Evolutionary conservation across 176 grass and related monocot species (phyloP).

Genomic region (Alopecurus myosuroides): DNA sequence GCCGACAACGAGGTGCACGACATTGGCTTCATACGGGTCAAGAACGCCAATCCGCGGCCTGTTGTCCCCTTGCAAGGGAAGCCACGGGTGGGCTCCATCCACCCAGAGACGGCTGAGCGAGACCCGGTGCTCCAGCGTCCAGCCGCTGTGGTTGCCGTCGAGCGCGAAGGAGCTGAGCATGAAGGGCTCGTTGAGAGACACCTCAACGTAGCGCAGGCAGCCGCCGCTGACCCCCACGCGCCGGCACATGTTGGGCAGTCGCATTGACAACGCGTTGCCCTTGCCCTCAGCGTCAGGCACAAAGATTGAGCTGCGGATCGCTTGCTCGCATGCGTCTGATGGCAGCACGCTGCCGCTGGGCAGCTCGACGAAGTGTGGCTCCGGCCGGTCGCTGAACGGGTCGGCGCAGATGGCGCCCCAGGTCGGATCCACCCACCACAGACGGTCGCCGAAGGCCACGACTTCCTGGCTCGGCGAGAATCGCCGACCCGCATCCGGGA

Average conservation of each 20-base stretch:
- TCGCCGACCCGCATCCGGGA: not conserved
- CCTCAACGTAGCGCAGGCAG: not conserved
- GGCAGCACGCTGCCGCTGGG: not conserved
- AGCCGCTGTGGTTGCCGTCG: not conserved
- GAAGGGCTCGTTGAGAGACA: not conserved
- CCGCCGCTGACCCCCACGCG: not conserved
- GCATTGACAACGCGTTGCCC: not conserved
- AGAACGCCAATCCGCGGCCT: not conserved
- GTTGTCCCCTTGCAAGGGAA: not conserved
- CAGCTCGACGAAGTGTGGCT: not conserved
- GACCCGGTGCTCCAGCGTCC: constrained; percentile 23
- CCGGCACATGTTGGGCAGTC: not conserved
- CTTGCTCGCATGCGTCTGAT: not conserved
- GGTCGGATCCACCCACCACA: not conserved
- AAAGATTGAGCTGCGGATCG: not conserved
- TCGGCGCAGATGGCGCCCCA: not conserved
- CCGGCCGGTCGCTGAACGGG: not conserved
- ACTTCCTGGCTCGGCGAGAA: not conserved
- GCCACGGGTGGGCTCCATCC: not conserved
- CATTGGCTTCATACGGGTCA: not conserved
- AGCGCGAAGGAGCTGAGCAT: not conserved
- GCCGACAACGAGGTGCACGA: not conserved
- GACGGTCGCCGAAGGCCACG: not conserved
- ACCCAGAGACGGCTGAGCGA: not conserved
- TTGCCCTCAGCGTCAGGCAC: not conserved